A percentile compares a stretch with the other conserved stretches of the same genome.
These are phyloP conservation scores for Dactylellina sp. DNA, from an alignment of 2,329 filamentous ascomycete species.

Conservation along the genomic window DNA sequence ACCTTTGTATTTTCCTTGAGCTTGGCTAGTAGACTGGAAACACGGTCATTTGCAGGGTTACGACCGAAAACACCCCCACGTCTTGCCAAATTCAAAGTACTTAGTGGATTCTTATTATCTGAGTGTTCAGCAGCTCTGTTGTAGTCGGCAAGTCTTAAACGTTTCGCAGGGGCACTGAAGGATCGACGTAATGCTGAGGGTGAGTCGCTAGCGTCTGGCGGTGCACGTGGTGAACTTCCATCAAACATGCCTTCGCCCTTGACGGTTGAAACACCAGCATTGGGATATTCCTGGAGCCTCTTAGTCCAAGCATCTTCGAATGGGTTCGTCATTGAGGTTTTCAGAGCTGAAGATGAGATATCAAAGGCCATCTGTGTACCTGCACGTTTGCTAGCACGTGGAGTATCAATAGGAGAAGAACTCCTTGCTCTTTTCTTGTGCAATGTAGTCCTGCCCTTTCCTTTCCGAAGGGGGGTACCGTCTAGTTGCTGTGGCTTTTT, in stretches of 20 bases:
- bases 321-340: slow-evolving; percentile 77
- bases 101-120: slow-evolving; percentile 72
- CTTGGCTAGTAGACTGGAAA: slow-evolving; percentile 59
- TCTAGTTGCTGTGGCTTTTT: slow-evolving; percentile 60
- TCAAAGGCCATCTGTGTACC: slow-evolving; percentile 72
- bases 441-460: slow-evolving; percentile 61
- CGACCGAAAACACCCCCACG: slow-evolving; percentile 27
- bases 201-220: slow-evolving; percentile 42
- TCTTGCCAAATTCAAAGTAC: slow-evolving; percentile 68
- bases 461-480: slow-evolving; percentile 65
- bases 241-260: slow-evolving; percentile 48
- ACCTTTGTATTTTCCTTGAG: slow-evolving; percentile 57
- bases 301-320: slow-evolving; percentile 82
- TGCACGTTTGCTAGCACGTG: slow-evolving; percentile 66
- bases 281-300: slow-evolving; percentile 39
- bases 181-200: slow-evolving; percentile 58
- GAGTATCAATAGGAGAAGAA: slow-evolving; percentile 79
- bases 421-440: slow-evolving; percentile 75
- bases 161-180: slow-evolving; percentile 58
- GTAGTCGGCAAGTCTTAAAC: slow-evolving; percentile 26
- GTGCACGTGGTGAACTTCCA: slow-evolving; percentile 42
- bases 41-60: slow-evolving; percentile 41
- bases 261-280: slow-evolving; percentile 14
- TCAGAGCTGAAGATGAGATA: slow-evolving; percentile 66
- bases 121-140: slow-evolving; percentile 5